phyloP scores from a whole-genome alignment of 305 asterid species.

The Fraxinus sp. region DNA sequence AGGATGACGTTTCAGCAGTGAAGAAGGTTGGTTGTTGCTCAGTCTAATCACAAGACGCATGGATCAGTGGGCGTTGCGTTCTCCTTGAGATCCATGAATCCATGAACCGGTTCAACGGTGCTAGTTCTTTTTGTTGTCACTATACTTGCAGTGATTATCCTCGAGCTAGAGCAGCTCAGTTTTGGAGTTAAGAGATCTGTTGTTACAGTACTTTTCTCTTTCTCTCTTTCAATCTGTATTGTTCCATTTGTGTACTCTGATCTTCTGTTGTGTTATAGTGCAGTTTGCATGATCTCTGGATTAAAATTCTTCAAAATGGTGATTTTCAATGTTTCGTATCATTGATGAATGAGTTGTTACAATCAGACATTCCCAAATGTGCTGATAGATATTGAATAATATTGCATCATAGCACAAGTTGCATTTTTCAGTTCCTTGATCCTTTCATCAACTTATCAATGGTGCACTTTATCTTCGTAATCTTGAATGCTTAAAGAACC shows the following conservation, averaged over 20 bases:
- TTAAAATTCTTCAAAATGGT: background rate
- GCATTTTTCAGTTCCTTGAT: conserved; percentile 1
- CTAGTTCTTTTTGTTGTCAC: conserved; percentile 1
- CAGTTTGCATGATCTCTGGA: background rate
- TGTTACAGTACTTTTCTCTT: conserved; percentile 5
- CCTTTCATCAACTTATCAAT: background rate
- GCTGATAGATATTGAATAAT: conserved; percentile 11
- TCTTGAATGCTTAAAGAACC: background rate
- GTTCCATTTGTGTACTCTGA: conserved; percentile 13
- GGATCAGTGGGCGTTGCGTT: background rate
- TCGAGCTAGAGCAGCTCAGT: conserved; percentile 8
- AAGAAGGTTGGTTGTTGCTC: conserved; percentile 54
- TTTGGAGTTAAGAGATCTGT: conserved; percentile 25
- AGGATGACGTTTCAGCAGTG: conserved; percentile 45
- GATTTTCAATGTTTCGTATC: background rate
- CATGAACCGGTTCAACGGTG: background rate
- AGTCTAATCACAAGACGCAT: conserved; percentile 19
- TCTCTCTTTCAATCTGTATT: conserved; percentile 15
- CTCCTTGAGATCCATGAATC: background rate
- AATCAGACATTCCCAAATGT: background rate
- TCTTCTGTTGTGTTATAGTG: background rate
- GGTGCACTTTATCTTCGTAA: background rate
- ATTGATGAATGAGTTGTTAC: background rate
- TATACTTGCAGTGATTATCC: background rate
- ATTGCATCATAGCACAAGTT: background rate